A percentile compares a stretch with the other conserved stretches of the same genome.
Evolutionary conservation across 2,329 filamentous ascomycete genomes (phyloP).

Genomic region (Hyphodiscus sp.): DNA sequence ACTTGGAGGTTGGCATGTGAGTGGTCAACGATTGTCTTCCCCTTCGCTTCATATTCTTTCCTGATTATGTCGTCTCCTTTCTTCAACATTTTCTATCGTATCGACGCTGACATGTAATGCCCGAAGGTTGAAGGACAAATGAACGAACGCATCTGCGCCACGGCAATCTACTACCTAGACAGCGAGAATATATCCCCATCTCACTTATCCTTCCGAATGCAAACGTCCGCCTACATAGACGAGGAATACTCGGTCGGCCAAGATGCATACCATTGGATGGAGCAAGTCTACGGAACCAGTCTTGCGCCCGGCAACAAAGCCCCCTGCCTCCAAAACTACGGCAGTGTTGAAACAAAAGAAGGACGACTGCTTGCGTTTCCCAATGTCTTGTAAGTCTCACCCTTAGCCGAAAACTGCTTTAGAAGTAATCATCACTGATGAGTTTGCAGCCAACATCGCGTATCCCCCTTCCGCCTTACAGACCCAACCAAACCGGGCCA

Average conservation of each 20-base stretch:
- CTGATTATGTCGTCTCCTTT: not conserved
- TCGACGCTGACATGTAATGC: not conserved
- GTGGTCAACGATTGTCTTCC: conserved; percentile 11
- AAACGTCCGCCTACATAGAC: conserved; percentile 6
- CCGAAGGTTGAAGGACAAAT: conserved; percentile 1
- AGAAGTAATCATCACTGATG: no score
- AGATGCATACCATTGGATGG: conserved; percentile 12
- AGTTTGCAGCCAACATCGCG: conserved; percentile 39
- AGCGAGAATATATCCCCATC: conserved; percentile 41
- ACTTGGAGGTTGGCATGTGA: conserved; percentile 42
- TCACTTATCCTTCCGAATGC: conserved; percentile 37
- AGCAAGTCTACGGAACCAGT: conserved; percentile 11
- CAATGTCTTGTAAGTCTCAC: conserved; percentile 23
- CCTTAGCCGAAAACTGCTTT: no score
- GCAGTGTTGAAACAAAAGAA: conserved; percentile 31
- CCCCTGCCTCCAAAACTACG: conserved; percentile 22
- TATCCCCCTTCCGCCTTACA: conserved; percentile 42
- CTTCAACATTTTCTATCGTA: not conserved
- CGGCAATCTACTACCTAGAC: conserved; percentile 45
- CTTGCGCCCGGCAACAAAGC: no score
- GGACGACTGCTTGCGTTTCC: conserved; percentile 40
- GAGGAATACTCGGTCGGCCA: conserved; percentile 3
- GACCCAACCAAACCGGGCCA: conserved; percentile 48
- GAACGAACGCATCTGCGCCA: conserved; percentile 50
- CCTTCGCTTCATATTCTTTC: not conserved